Conservation (phyloP, 164 flowering plant genomes). For the Umbellularia californica region DNA sequence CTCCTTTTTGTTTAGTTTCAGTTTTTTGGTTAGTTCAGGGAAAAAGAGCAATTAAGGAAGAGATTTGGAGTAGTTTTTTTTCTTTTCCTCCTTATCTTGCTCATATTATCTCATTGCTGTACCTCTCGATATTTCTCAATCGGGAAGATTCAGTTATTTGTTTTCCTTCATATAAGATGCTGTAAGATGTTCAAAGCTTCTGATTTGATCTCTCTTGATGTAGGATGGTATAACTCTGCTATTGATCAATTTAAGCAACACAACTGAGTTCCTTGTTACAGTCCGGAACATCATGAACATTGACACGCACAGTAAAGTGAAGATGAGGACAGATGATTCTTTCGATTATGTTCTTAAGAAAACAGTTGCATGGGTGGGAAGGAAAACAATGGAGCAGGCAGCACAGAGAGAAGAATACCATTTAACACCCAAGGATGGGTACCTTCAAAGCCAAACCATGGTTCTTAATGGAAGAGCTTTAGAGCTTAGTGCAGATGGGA, state of each 20-base stretch:
- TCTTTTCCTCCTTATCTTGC: no score
- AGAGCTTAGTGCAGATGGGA: slow-evolving; percentile 23
- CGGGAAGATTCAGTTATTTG: no score
- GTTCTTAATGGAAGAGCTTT: slow-evolving; percentile 40
- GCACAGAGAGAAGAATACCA: slow-evolving; percentile 34
- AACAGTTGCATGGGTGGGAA: slow-evolving; percentile 63
- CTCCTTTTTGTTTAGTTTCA: background rate
- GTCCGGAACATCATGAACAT: slow-evolving; percentile 29
- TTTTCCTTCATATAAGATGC: no score
- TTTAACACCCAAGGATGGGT: slow-evolving; percentile 60
- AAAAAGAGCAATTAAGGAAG: no score
- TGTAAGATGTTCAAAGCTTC: no score
- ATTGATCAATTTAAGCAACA: slow-evolving; percentile 73
- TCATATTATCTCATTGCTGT: no score
- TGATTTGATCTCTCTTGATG: slow-evolving; percentile 4
- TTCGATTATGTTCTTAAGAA: slow-evolving; percentile 36
- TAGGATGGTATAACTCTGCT: slow-evolving; percentile 77
- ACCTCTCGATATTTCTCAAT: no score
- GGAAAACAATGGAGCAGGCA: slow-evolving; percentile 33
- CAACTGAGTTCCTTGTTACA: slow-evolving; percentile 36
- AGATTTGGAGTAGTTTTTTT: no score
- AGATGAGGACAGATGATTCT: slow-evolving; percentile 21
- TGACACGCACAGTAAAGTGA: background rate
- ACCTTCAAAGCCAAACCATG: slow-evolving; percentile 63
- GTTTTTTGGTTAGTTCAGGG: no score